phyloP scores from a whole-genome alignment of 805 yeast genomes.

The Candida nanaspora region DNA sequence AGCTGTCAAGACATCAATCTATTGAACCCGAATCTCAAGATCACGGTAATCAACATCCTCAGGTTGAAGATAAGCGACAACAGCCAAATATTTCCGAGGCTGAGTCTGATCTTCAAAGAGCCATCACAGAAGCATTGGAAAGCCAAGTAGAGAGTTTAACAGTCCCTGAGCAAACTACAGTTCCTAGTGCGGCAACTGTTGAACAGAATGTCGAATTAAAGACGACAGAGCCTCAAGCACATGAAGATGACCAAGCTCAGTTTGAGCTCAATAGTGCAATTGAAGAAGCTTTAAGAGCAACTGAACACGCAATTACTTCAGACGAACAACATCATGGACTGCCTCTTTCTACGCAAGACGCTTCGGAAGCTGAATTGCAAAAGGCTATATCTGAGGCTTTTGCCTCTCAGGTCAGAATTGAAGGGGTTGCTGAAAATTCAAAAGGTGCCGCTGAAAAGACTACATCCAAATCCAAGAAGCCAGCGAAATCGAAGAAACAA shows the following conservation, averaged over 20 bases:
- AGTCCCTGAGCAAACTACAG: no score
- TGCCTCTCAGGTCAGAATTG: neutral
- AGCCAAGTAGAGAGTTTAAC: neutral
- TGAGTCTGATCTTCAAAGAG: conserved; percentile 12
- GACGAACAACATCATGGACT: neutral
- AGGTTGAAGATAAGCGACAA: no score
- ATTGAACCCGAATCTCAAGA: neutral
- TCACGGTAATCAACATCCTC: neutral
- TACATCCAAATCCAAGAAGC: neutral
- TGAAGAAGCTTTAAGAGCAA: conserved; percentile 16
- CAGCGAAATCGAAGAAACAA: conserved; percentile 3
- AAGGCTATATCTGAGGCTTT: neutral
- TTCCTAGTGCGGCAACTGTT: no score
- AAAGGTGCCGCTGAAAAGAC: neutral
- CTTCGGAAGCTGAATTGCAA: neutral
- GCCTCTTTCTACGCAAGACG: no score
- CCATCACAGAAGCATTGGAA: conserved; percentile 11
- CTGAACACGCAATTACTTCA: neutral
- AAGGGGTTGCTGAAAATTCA: neutral
- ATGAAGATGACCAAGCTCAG: conserved; percentile 11
- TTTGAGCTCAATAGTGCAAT: conserved; percentile 20
- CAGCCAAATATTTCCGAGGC: conserved; percentile 3
- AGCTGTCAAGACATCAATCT: neutral
- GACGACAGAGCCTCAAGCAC: neutral
- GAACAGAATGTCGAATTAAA: no score